Conservation (phyloP, 768 basidiomycete species). For the Tubosaeta brunneosetosa region DNA sequence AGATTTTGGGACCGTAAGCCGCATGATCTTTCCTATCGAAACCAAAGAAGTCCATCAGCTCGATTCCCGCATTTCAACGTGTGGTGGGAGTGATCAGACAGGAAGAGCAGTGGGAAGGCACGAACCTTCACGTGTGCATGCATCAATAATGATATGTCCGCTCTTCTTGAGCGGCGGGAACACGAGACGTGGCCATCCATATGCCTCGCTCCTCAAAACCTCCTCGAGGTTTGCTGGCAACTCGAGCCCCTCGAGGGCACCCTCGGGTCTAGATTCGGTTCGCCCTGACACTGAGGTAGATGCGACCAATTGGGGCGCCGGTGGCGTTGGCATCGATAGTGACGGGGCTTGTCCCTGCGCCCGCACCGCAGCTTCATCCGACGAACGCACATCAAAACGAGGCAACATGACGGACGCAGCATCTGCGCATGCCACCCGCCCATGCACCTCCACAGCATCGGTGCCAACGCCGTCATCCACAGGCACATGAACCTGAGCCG, state of each 20-base stretch:
- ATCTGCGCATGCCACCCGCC: constrained; percentile 15
- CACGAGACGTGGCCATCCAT: constrained; percentile 85
- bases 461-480: constrained; percentile 16
- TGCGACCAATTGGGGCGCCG: constrained; percentile 4
- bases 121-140: constrained; percentile 76
- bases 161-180: constrained; percentile 89
- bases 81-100: neutral
- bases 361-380: constrained; percentile 8
- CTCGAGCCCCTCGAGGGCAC: constrained; percentile 5
- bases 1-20: constrained; percentile 86
- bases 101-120: constrained; percentile 8
- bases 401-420: constrained; percentile 19
- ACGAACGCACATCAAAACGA: constrained; percentile 21
- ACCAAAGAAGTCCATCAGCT: constrained; percentile 1
- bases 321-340: constrained; percentile 14
- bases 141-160: constrained; percentile 89
- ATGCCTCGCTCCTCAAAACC: constrained; percentile 68
- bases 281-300: constrained; percentile 5
- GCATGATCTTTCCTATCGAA: constrained; percentile 76
- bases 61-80: constrained; percentile 2
- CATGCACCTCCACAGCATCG: constrained; percentile 11
- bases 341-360: constrained; percentile 12
- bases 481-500: constrained; percentile 12
- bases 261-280: constrained; percentile 1
- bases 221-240: constrained; percentile 41